Base-by-base conservation (phyloP, 441 rosid genomes). In the Capsella rubella region DNA sequence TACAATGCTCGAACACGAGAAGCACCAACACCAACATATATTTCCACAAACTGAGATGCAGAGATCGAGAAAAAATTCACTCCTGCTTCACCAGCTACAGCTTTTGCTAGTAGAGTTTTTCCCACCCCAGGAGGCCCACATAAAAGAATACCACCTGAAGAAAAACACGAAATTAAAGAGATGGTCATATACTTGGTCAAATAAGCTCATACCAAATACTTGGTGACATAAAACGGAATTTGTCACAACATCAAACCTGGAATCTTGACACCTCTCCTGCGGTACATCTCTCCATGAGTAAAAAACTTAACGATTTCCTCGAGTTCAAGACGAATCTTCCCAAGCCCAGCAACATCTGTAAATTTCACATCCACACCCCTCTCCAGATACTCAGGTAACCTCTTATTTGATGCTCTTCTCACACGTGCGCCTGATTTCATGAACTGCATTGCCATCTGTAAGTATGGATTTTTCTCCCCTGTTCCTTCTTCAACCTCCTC, bases 11-110 rank as follows among this genome's bases (percentile, higher is more conserved):
- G 88, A 56, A 94, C 97, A 65, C 97, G 91, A 73, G 98, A 90
- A 69, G 98, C 96, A 76, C 98, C 98, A n/a, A 94, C 97, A 45
- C 98, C 97, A 51, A 94, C 98, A 69, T 91, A 94, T 81, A 94
- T 91, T 83, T 94, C 98, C 65, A 94, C 97, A 84, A 94, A 94
- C 78, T 94, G 98, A 63, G 97, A 91, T 42, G 98, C 96, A 43
- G 98, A 94, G 15, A 94, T 92, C 63, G 97, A 94, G 85, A 94
- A 94, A 90, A 92, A 92, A 80, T 90, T 92, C 60, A 94, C 97
- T 69, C 99, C 97, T 21, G 99, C 97, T 82, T 94, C 99, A 69
- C 97, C 97, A 73, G 99, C 97, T 76, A 94, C 97, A 78, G 99
- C 99, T 86, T 90, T 90, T 64, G 97, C 97, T 57, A 94, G 85